A percentile compares a stretch with the other conserved stretches of the same genome.
Conservation (phyloP, 192 early-diverging fungal genomes). For the Phycomyces nitens region DNA sequence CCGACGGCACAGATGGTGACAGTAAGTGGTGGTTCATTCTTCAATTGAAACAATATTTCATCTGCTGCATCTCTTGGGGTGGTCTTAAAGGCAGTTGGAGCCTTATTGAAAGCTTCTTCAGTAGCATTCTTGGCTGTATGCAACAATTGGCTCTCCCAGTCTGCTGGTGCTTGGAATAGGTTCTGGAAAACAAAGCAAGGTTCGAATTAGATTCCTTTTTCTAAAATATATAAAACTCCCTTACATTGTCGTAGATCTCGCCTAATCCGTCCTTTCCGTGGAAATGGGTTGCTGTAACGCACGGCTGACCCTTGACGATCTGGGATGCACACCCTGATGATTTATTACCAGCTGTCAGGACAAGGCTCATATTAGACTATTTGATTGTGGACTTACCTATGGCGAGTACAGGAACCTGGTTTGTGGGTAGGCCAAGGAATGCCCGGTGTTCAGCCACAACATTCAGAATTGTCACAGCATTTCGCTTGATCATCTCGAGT, state of each 20-base stretch:
- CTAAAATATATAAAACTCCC: slow-evolving; percentile 11
- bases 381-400: slow-evolving; percentile 28
- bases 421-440: slow-evolving; percentile 8
- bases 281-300: slow-evolving; percentile 38
- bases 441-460: slow-evolving; percentile 35
- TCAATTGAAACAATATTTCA: slow-evolving; percentile 45
- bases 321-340: slow-evolving; percentile 34
- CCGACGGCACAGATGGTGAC: slow-evolving; percentile 46
- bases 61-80: slow-evolving; percentile 36
- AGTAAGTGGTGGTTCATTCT: slow-evolving; percentile 37
- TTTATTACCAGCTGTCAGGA: background rate
- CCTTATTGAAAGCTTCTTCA: slow-evolving; percentile 13
- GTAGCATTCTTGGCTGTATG: slow-evolving; percentile 19
- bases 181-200: background rate
- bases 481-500: slow-evolving; percentile 32
- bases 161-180: slow-evolving; percentile 11
- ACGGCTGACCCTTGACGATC: slow-evolving; percentile 16
- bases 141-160: slow-evolving; percentile 29
- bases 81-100: slow-evolving; percentile 20
- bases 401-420: slow-evolving; percentile 32
- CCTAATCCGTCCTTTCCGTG: slow-evolving; percentile 50
- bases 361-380: background rate
- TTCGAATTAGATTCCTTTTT: no score
- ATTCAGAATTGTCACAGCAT: slow-evolving; percentile 42
- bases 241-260: slow-evolving; percentile 34